Base-by-base conservation (phyloP, 768 basidiomycete genomes). In the Tylopilus sp. region DNA sequence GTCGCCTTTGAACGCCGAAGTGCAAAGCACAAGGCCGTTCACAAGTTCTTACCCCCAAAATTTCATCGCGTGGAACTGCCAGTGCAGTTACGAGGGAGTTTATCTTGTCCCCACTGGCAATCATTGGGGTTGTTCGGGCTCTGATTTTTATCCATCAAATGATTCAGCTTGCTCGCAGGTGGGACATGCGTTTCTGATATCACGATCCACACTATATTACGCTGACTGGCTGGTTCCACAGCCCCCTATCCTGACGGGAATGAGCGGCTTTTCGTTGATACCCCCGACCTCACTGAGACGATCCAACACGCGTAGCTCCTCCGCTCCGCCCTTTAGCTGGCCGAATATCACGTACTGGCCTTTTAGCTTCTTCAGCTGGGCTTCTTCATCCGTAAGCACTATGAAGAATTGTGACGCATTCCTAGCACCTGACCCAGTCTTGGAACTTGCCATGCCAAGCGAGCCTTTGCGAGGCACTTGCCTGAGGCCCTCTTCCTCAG, bases 371-470 rank as follows among this genome's bases (percentile, higher is more conserved):
- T 70, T 66, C 39, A 77, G 67, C 50, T 66, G 68, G 25, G 58
- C 55, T 21, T 75, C 69, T 30, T 76, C 71, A 43, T 71, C 65
- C 2, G 75, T 69, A 31, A 79, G 71, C 18, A 77, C 73, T 51
- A 80, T 59, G 50, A 80, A 81, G 62, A 79, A 80, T 60, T 79
- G 74, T 3, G 73, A 75, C 44, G 76, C 71, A 55, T 77, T 77
- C 44, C 46, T 63, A 38, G 72, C 74, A 52, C 77, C 73, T 60
- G 78, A 73, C 21, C 75, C 75, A 8, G 53, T 59, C 51, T 53
- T 62, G 25, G 75, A 74, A 59, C 77, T 78, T 3, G 78, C 79
- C 78, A 80, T 81, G 0, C 73, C 77, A 20, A 82, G 63, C 2
- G 76, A 73, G 0, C 79, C 78, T 36, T 68, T 68, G 22, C 57